Percentiles rank a stretch among this genome's conserved stretches.
Evolutionary conservation across 2,329 filamentous ascomycete species (phyloP).

Genomic region (Venturia nashicola): DNA sequence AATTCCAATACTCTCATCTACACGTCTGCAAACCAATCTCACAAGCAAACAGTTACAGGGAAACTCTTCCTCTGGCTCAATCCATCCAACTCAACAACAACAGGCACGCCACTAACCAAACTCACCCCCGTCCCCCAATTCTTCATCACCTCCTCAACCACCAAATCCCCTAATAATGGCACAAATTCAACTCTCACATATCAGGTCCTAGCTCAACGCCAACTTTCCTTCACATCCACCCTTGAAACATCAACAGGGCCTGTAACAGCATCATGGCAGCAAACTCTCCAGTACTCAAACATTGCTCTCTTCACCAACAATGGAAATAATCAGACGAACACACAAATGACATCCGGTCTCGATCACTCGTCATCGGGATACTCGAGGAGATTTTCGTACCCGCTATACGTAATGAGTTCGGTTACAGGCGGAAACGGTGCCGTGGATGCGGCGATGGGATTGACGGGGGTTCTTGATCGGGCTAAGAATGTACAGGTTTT

Average conservation of each 20-base stretch:
- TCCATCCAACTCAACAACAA: slow-evolving; percentile 34
- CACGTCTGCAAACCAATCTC: not conserved
- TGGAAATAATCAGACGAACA: slow-evolving; percentile 42
- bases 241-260: slow-evolving; percentile 24
- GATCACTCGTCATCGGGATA: slow-evolving; percentile 27
- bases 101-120: slow-evolving; percentile 28
- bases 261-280: slow-evolving; percentile 40
- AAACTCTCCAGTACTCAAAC: slow-evolving; percentile 45
- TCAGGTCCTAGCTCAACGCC: slow-evolving; percentile 25
- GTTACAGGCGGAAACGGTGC: slow-evolving; percentile 25
- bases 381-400: slow-evolving; percentile 42
- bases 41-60: slow-evolving; percentile 43
- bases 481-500: slow-evolving; percentile 35
- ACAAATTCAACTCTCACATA: slow-evolving; percentile 50
- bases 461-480: slow-evolving; percentile 35
- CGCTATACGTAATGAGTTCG: slow-evolving; percentile 45
- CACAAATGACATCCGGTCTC: slow-evolving; percentile 38
- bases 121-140: slow-evolving; percentile 40
- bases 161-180: slow-evolving; percentile 32
- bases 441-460: slow-evolving; percentile 27
- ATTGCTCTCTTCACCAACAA: slow-evolving; percentile 40
- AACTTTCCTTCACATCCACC: not conserved
- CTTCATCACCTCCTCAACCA: slow-evolving; percentile 16
- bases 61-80: slow-evolving; percentile 48
- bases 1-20: not conserved